Evolutionary conservation across 345 rosid species (phyloP).

Genomic region (Orychophragmus violaceus): DNA sequence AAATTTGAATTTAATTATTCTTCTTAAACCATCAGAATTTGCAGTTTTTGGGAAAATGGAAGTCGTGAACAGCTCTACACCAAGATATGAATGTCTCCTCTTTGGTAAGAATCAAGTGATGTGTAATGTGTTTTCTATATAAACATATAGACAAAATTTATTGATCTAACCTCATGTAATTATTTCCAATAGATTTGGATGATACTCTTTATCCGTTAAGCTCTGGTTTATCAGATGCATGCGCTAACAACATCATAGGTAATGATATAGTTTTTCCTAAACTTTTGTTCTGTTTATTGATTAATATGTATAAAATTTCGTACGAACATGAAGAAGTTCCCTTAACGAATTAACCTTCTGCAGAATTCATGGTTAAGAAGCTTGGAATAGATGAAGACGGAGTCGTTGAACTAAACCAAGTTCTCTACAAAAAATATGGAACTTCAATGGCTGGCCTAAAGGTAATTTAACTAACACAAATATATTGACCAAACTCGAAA

Average conservation of each 20-base stretch:
- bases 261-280: background rate
- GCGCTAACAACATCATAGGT: constrained; percentile 55
- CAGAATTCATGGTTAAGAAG: constrained; percentile 64
- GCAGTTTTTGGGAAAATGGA: background rate
- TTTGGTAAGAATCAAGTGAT: constrained; percentile 53
- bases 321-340: background rate
- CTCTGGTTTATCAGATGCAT: constrained; percentile 51
- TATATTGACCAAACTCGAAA: background rate
- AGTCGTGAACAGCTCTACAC: constrained; percentile 8
- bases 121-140: background rate
- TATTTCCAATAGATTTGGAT: constrained; percentile 46
- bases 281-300: background rate
- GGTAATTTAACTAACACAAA: constrained; percentile 34
- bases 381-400: constrained; percentile 63
- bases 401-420: constrained; percentile 44
- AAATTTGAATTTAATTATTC: too few relatives aligned
- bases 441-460: constrained; percentile 93
- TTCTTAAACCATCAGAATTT: background rate
- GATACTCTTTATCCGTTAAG: constrained; percentile 62
- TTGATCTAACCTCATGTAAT: background rate
- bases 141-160: background rate
- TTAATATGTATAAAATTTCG: background rate
- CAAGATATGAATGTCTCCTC: constrained; percentile 70
- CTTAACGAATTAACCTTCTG: background rate
- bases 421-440: constrained; percentile 68